Percentiles rank a stretch among this genome's conserved stretches.
These are phyloP conservation scores for Aspergillus olivimuriae DNA, from an alignment of 495 filamentous ascomycete species.

Conservation along the genomic window DNA sequence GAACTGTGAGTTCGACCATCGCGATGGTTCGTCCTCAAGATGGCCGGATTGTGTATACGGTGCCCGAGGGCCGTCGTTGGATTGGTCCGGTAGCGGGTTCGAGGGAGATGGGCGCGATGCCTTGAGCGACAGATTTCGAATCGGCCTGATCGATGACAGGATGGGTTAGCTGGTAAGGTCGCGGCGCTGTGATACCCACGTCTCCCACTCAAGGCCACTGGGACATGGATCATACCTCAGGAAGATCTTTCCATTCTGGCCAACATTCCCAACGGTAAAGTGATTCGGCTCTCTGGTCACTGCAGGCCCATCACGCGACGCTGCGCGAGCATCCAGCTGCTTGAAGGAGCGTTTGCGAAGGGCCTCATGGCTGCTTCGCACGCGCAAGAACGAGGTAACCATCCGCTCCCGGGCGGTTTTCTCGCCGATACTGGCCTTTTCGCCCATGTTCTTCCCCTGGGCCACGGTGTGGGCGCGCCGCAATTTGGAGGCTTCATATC, in stretches of 20 bases:
- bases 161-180: slow-evolving; percentile 18
- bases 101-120: slow-evolving; percentile 25
- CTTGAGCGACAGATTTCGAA: slow-evolving; percentile 39
- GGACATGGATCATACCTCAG: slow-evolving; percentile 62
- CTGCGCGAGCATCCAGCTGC: slow-evolving; percentile 27
- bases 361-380: slow-evolving; percentile 43
- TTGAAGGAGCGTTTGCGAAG: slow-evolving; percentile 38
- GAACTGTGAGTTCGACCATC: slow-evolving; percentile 44
- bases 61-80: slow-evolving; percentile 29
- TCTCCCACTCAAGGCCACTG: background rate
- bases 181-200: slow-evolving; percentile 4
- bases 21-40: slow-evolving; percentile 24
- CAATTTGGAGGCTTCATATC: slow-evolving; percentile 21
- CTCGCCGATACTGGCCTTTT: slow-evolving; percentile 27
- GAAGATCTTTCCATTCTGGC: slow-evolving; percentile 89
- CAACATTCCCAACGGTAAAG: slow-evolving; percentile 91
- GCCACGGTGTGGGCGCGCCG: slow-evolving; percentile 41
- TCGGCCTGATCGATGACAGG: slow-evolving; percentile 36
- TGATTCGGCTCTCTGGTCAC: slow-evolving; percentile 55
- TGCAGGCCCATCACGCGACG: slow-evolving; percentile 26
- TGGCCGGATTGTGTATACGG: slow-evolving; percentile 15
- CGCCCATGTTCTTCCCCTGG: slow-evolving; percentile 25
- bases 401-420: slow-evolving; percentile 27
- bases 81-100: slow-evolving; percentile 22
- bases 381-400: slow-evolving; percentile 30